Percentiles rank a stretch among this genome's conserved stretches.
These are phyloP conservation scores for Schrenkiella parvula DNA, from an alignment of 345 rosid genomes.

Conservation along the genomic window DNA sequence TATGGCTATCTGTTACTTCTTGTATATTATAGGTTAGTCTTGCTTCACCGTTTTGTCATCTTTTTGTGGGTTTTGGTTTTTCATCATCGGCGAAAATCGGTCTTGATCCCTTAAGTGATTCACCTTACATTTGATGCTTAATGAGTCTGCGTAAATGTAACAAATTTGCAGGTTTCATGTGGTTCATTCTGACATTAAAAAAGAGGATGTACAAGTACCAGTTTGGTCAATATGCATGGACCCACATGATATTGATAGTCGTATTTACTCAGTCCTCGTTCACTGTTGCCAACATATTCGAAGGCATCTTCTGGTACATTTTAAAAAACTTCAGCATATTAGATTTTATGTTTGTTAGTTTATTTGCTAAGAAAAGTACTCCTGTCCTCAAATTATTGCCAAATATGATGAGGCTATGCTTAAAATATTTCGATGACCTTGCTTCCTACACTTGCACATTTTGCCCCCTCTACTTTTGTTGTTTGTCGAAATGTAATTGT, in stretches of 20 bases:
- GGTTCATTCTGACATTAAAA: constrained; percentile 95
- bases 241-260: constrained; percentile 96
- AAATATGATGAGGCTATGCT: neutral
- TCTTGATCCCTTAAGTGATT: neutral
- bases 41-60: neutral
- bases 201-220: constrained; percentile 99
- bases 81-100: neutral
- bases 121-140: constrained; percentile 3
- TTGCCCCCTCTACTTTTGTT: neutral
- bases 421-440: neutral
- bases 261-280: constrained; percentile 96
- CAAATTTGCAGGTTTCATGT: constrained; percentile 71
- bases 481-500: neutral
- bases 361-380: neutral
- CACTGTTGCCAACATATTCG: constrained; percentile 97
- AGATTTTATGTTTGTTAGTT: neutral
- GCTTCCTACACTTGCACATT: neutral
- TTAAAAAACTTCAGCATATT: neutral
- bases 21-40: constrained; percentile 80
- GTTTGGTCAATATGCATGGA: constrained; percentile 99
- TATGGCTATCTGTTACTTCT: constrained; percentile 81
- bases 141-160: neutral
- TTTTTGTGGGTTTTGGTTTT: neutral
- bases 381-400: neutral
- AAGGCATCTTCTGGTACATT: constrained; percentile 92